These are phyloP conservation scores for Alisma plantagoaquatica DNA, from an alignment of 106 monocot genomes.

Conservation along the genomic window DNA sequence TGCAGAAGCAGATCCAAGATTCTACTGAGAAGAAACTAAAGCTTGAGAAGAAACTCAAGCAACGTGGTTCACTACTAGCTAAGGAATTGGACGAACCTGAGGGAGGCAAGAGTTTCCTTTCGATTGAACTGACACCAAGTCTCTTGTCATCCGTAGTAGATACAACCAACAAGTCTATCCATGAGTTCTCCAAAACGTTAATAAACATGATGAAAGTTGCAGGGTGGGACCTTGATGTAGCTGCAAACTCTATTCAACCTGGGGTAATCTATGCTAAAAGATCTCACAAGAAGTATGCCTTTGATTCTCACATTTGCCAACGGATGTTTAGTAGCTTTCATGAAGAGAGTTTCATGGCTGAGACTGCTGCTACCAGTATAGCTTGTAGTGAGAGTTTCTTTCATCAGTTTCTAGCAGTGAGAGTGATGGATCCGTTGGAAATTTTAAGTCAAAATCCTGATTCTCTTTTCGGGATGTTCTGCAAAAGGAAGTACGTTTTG, in stretches of 20 bases:
- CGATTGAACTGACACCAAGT: slow-evolving; percentile 47
- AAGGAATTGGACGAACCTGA: slow-evolving; percentile 32
- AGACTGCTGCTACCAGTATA: slow-evolving; percentile 9
- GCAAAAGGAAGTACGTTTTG: slow-evolving; percentile 50
- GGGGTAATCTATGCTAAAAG: slow-evolving; percentile 47
- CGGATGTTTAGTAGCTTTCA: slow-evolving; percentile 57
- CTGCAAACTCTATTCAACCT: slow-evolving; percentile 48
- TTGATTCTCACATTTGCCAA: slow-evolving; percentile 61
- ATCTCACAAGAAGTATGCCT: slow-evolving; percentile 87
- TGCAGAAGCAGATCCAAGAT: slow-evolving; percentile 77
- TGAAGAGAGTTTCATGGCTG: slow-evolving; percentile 48
- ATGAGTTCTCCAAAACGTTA: slow-evolving; percentile 70
- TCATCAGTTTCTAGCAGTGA: slow-evolving; percentile 47
- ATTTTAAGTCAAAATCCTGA: slow-evolving; percentile 68
- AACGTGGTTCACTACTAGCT: slow-evolving; percentile 41
- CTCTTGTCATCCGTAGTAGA: slow-evolving; percentile 45
- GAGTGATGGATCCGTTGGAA: slow-evolving; percentile 64
- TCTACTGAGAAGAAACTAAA: slow-evolving; percentile 66
- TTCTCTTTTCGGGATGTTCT: slow-evolving; percentile 79
- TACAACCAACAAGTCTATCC: slow-evolving; percentile 49
- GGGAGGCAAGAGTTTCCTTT: slow-evolving; percentile 38
- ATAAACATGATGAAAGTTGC: slow-evolving; percentile 85
- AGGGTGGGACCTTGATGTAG: slow-evolving; percentile 81
- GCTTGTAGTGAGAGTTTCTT: slow-evolving; percentile 42
- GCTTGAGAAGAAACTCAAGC: slow-evolving; percentile 59